A percentile compares a stretch with the other conserved stretches of the same genome.
These are phyloP conservation scores for Knoxdaviesia proteae DNA, from an alignment of 2,329 filamentous ascomycete genomes.

Conservation along the genomic window DNA sequence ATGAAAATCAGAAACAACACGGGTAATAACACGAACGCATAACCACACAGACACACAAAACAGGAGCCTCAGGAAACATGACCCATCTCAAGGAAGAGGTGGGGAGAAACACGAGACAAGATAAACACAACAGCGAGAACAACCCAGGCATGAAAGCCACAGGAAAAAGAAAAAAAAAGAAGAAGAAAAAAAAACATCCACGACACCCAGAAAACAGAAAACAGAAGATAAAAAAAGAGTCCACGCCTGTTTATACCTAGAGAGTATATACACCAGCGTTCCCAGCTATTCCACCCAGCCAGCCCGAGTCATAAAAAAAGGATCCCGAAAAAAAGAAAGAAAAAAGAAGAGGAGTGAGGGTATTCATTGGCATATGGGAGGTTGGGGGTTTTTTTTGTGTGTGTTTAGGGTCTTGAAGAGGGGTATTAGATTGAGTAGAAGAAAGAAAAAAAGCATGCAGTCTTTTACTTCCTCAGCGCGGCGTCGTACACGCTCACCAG, in stretches of 20 bases:
- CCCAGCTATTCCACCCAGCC: neutral
- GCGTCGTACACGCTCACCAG: conserved; percentile 60
- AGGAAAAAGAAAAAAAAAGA: neutral
- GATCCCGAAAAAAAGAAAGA: neutral
- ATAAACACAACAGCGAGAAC: neutral
- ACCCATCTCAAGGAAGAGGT: neutral
- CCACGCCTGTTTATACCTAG: neutral
- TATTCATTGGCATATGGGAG: too few relatives aligned
- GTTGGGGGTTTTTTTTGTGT: neutral
- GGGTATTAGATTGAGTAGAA: neutral
- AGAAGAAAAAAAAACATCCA: neutral
- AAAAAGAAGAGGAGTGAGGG: neutral
- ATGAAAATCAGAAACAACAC: too few relatives aligned
- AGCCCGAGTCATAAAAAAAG: neutral
- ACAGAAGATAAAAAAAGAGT: neutral
- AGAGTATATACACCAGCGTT: neutral
- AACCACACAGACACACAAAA: neutral
- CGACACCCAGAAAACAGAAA: neutral
- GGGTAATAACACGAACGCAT: too few relatives aligned
- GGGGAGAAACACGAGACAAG: neutral
- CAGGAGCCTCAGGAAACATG: neutral
- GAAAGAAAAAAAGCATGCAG: neutral
- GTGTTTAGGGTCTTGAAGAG: neutral
- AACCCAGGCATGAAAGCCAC: neutral
- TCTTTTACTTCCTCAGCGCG: conserved; percentile 41